phyloP scores from a whole-genome alignment of 345 rosid genomes.

The Sisymbrium irio region DNA sequence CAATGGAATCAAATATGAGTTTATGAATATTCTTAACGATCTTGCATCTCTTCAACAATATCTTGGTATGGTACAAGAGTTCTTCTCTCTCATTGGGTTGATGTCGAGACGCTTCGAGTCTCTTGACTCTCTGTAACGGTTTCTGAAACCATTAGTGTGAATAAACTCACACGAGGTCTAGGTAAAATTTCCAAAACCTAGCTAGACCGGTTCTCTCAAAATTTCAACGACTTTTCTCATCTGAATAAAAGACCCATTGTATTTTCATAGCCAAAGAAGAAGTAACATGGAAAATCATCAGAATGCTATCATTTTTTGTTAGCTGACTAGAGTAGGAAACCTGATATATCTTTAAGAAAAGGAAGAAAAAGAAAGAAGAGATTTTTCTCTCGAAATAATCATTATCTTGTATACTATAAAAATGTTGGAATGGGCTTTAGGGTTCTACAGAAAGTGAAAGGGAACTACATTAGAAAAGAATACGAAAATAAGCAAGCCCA shows the following conservation, averaged over 20 bases:
- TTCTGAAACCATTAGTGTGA: not conserved
- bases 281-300: no score
- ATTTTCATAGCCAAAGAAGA: no score
- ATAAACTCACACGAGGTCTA: not conserved
- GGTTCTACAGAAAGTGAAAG: not conserved
- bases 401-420: no score
- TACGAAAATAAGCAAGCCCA: constrained; percentile 11
- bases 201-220: not conserved
- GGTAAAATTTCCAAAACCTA: not conserved
- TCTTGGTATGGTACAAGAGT: not conserved
- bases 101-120: not conserved
- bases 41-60: not conserved
- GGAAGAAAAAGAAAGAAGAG: no score
- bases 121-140: not conserved
- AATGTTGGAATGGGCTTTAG: not conserved
- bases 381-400: no score
- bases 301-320: no score
- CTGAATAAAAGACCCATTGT: no score
- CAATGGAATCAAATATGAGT: not conserved
- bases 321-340: no score
- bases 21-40: not conserved
- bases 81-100: not conserved
- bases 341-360: no score
- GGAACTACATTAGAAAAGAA: not conserved
- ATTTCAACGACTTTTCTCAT: not conserved